Evolutionary conservation across 2,329 filamentous ascomycete species (phyloP), one percentile per base, ranked within the genome.

Genomic region (Colletotrichum simmondsii): DNA sequence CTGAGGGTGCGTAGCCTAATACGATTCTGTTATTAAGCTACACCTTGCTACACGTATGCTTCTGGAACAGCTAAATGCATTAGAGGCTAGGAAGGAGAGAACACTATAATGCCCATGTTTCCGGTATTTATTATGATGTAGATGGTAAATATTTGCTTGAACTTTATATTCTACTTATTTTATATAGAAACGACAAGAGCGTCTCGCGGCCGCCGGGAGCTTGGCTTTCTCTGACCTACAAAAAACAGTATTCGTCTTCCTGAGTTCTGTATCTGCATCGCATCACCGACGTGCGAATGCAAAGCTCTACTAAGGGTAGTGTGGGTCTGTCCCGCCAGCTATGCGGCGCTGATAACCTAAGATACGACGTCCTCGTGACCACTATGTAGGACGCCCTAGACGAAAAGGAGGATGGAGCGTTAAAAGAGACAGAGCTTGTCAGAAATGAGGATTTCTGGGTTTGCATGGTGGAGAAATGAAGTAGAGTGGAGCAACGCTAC

Each of bases 311-410:
- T 12, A 74, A 80, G n/a, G 73, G 78, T 19, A 85, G 83, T 62
- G 71, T 85, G 2, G 66, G 76, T 56, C 82, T 85, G 76, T 85
- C 85, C 71, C 77, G 78, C 49, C 79, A 81, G 32, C 77, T 86
- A 0, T 82, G 80, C 57, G 84, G 84, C 0, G 75, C 80, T 5
- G 72, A 81, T 14, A 75, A 75, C 7, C 75, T 85, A 1, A 74
- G 78, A 46, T 79, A 81, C 52, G 81, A 85, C 8, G 72, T 81
- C 2, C 75, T 85, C 12, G 79, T 77, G 0, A 85, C 83, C 1
- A 83, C 81, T 3, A 78, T 80, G 72, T 85, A 83, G 83, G 24
- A 65, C n/a, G 56, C 46, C 14, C 30, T 57, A 7, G 32, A 65
- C n/a, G 14, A 64, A 6, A 77, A 78, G 12, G 54, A 58, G 28